Evolutionary conservation across 305 asterid species (phyloP).

Genomic region (Fraxinus paxiana): DNA sequence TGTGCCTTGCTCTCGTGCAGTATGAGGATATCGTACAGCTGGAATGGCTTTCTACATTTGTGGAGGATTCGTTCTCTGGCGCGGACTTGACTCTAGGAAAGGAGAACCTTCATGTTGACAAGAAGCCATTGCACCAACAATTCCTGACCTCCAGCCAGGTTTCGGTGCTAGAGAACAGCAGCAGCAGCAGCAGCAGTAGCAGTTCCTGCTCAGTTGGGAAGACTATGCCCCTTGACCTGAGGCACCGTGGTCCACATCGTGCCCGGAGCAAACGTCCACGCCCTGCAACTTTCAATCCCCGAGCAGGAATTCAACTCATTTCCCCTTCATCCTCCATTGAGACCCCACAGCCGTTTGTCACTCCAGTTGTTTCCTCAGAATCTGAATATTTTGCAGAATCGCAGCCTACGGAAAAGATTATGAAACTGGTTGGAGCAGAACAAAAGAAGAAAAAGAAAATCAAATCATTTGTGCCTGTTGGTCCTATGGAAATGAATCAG

Average conservation of each 20-base stretch:
- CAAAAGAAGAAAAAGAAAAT: slow-evolving; percentile 57
- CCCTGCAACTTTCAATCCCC: slow-evolving; percentile 64
- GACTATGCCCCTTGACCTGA: slow-evolving; percentile 41
- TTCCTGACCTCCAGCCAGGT: slow-evolving; percentile 68
- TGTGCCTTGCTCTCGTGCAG: slow-evolving; percentile 32
- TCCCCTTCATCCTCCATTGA: slow-evolving; percentile 44
- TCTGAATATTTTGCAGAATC: slow-evolving; percentile 47
- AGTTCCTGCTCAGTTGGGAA: slow-evolving; percentile 46
- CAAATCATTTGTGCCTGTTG: slow-evolving; percentile 32
- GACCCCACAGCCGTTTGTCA: slow-evolving; percentile 9
- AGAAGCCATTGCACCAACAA: slow-evolving; percentile 31
- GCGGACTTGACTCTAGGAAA: slow-evolving; percentile 58
- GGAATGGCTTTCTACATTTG: slow-evolving; percentile 85
- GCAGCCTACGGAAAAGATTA: slow-evolving; percentile 31
- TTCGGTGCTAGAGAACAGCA: slow-evolving; percentile 67
- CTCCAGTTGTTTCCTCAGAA: background rate
- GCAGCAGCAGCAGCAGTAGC: slow-evolving; percentile 66
- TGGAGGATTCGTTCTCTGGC: slow-evolving; percentile 74
- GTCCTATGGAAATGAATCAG: slow-evolving; percentile 19
- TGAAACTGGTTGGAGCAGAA: slow-evolving; percentile 27
- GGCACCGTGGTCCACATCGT: slow-evolving; percentile 64
- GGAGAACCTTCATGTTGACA: slow-evolving; percentile 34
- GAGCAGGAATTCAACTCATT: slow-evolving; percentile 49
- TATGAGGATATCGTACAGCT: slow-evolving; percentile 80
- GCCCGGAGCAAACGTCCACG: slow-evolving; percentile 95